phyloP scores from a whole-genome alignment of 768 basidiomycete genomes.

The Leccinum disarticulatum region DNA sequence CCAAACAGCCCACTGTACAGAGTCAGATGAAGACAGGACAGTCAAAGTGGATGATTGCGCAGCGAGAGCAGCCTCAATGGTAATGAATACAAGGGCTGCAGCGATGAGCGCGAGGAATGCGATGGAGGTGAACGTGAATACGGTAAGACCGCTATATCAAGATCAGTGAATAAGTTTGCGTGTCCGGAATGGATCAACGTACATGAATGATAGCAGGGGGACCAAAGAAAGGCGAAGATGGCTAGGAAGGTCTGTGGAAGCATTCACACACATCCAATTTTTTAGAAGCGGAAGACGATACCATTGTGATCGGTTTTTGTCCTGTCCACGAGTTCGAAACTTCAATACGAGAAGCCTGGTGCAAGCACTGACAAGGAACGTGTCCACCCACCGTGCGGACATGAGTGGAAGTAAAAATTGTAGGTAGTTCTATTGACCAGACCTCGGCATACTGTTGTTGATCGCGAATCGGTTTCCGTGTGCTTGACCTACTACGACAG shows the following conservation, averaged over 20 bases:
- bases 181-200: constrained; percentile 20
- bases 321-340: background rate
- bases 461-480: constrained; percentile 15
- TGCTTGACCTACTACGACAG: constrained; percentile 6
- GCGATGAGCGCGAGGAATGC: constrained; percentile 38
- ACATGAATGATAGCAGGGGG: constrained; percentile 41
- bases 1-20: constrained; percentile 34
- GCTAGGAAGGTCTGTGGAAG: constrained; percentile 40
- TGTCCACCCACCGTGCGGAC: background rate
- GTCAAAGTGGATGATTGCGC: background rate
- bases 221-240: constrained; percentile 40
- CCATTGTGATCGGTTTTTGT: constrained; percentile 28
- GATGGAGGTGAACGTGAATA: constrained; percentile 38
- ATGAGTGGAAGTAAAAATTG: background rate
- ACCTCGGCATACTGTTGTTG: constrained; percentile 2
- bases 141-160: constrained; percentile 28
- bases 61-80: constrained; percentile 34
- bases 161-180: background rate
- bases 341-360: background rate
- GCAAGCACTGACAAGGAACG: background rate
- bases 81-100: constrained; percentile 33
- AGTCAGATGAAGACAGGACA: constrained; percentile 1
- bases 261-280: constrained; percentile 5
- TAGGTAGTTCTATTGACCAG: constrained; percentile 10
- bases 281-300: constrained; percentile 1